Conservation (phyloP, 768 basidiomycete genomes). For the Leucocoprinus sp. region DNA sequence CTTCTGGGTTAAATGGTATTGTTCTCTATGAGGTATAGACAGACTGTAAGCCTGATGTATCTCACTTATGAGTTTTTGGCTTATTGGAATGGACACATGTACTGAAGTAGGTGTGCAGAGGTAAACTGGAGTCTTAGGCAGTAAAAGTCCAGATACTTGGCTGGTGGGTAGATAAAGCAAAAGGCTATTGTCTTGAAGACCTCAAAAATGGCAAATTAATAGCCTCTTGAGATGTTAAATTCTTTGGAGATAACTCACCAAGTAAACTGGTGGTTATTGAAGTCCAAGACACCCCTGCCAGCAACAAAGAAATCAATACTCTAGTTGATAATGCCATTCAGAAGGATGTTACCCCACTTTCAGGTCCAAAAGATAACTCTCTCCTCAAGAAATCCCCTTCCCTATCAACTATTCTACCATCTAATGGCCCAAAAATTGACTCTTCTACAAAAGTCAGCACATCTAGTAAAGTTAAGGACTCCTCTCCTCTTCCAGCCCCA, state of each 20-base stretch:
- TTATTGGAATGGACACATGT: constrained; percentile 15
- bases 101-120: constrained; percentile 4
- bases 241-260: neutral
- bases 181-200: constrained; percentile 2
- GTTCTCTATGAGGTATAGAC: constrained; percentile 19
- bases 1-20: constrained; percentile 13
- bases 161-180: constrained; percentile 4
- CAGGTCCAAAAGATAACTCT: neutral
- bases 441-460: no score
- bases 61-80: constrained; percentile 28
- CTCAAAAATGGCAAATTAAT: neutral
- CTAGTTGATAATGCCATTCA: neutral
- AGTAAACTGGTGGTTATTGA: constrained; percentile 1
- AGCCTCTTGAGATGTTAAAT: neutral
- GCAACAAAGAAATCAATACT: neutral
- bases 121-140: constrained; percentile 12
- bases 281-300: neutral
- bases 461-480: no score
- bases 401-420: no score
- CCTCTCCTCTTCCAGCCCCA: no score
- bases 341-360: neutral
- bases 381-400: neutral
- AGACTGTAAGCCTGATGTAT: constrained; percentile 17
- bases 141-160: neutral
- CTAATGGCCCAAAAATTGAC: no score